These are phyloP conservation scores for Basidiobolus meristosporus DNA, from an alignment of 371 early-diverging fungal species.

Conservation along the genomic window DNA sequence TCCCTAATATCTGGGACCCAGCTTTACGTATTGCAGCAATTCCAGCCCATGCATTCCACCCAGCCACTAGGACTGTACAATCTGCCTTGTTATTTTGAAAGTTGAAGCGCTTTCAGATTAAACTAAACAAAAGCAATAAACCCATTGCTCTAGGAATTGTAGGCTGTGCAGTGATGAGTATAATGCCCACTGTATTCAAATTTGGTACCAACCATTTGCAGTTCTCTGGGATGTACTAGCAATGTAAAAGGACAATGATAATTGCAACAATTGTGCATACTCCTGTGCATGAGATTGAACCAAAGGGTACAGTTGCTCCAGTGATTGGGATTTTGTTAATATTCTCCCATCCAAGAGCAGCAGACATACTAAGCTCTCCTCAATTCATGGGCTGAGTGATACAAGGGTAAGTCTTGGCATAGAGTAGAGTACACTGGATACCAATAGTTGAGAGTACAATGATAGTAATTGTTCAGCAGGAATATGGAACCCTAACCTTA, in stretches of 20 bases:
- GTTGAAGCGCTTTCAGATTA: background rate
- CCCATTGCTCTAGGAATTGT: background rate
- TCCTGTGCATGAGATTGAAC: background rate
- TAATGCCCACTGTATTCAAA: background rate
- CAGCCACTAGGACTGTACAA: background rate
- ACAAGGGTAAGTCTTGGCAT: constrained; percentile 2
- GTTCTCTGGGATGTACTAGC: background rate
- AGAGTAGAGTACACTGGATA: background rate
- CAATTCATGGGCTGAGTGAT: background rate
- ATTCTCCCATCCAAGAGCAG: constrained; percentile 1
- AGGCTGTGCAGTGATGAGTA: background rate
- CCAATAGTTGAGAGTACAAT: too few species aligned
- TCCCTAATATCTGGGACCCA: background rate
- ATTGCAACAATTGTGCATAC: background rate
- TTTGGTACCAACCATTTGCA: background rate
- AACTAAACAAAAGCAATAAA: background rate
- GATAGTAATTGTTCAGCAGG: too few species aligned
- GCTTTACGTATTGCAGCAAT: background rate
- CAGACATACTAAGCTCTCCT: background rate
- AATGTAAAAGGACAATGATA: background rate
- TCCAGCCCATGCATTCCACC: background rate
- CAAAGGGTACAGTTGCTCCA: background rate
- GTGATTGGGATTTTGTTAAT: background rate
- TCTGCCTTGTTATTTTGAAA: background rate
- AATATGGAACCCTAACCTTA: too few species aligned